Base-by-base conservation (phyloP, 495 filamentous ascomycete genomes). In the Staphylotrichum longicolle region DNA sequence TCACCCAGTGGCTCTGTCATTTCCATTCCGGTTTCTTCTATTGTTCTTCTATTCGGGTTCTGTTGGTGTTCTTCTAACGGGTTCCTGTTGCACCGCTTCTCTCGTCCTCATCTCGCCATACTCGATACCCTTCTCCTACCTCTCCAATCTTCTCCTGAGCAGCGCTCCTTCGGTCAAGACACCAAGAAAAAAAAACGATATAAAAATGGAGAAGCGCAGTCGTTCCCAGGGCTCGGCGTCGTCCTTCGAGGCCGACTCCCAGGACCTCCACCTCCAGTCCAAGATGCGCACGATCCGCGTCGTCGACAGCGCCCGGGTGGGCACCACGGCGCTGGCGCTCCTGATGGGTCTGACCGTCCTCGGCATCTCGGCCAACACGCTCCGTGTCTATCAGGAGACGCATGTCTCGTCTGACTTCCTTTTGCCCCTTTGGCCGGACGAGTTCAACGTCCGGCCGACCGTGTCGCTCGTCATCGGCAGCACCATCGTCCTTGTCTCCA, bases 381-480 rank as follows among this genome's bases (percentile, higher is more conserved):
- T 83, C 56, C 62, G 70, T 30, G 75, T 79, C 32, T 83, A 82
- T 71, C 68, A 83, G 62, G 63, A 64, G 33, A 85, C 82, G n/a
- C 72, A 77, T 53, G 59, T 82, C 14, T 50, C 74, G 3, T 32
- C 47, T 11, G 73, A 75, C 32, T 80, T 74, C 57, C 65, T 75
- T 49, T 66, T 82, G 30, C 62, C 79, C 7, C 67, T 85, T 47
- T 85, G 82, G 82, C 81, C 82, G 1, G 70, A 71, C 11, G 64
- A 78, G 9, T 81, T 83, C 65, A 75, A 83, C 66, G 68, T 82
- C 42, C 71, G 77, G 20, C 82, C 82, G 15, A 79, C 81, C 30
- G 66, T 78, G 39, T 77, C 80, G 7, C 74, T 82, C 6, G 77
- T 83, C 35, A 70, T 72, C 20, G 77, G 77, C 35, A 73, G 77